Evolutionary conservation across 1,284 basidiomycete genomes (phyloP).

Genomic region (Bondarzewia mesenterica): DNA sequence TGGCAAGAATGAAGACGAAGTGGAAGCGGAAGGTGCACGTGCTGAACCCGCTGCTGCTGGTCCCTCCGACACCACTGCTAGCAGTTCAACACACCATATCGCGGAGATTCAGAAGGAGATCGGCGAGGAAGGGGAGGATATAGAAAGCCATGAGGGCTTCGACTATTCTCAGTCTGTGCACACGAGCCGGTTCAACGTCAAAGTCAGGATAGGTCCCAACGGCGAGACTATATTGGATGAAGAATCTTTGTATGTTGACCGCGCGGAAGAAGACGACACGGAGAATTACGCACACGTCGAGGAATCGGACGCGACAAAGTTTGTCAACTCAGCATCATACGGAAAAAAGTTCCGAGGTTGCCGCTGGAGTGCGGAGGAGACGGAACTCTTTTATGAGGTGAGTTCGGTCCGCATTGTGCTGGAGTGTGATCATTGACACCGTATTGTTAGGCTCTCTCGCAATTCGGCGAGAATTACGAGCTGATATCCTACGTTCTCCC

Average conservation of each 20-base stretch:
- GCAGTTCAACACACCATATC: not conserved
- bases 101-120: constrained; percentile 2
- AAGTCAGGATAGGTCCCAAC: constrained; percentile 74
- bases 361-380: constrained; percentile 81
- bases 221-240: constrained; percentile 79
- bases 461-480: constrained; percentile 91
- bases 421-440: not conserved
- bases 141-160: constrained; percentile 47
- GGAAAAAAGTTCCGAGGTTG: constrained; percentile 69
- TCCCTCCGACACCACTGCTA: constrained; percentile 1
- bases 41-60: constrained; percentile 9
- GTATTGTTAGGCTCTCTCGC: constrained; percentile 58
- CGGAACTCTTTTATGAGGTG: constrained; percentile 79
- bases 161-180: constrained; percentile 58
- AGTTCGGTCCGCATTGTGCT: constrained; percentile 19
- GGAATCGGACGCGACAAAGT: constrained; percentile 76
- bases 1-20: constrained; percentile 43
- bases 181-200: constrained; percentile 68
- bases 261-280: constrained; percentile 53
- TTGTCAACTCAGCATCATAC: constrained; percentile 80
- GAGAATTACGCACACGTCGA: constrained; percentile 72
- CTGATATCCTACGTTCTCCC: constrained; percentile 82
- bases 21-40: constrained; percentile 21
- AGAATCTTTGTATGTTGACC: constrained; percentile 70
- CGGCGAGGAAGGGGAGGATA: constrained; percentile 15